Base-by-base conservation (phyloP, 2,329 filamentous ascomycete species). In the Neonectria faginata region DNA sequence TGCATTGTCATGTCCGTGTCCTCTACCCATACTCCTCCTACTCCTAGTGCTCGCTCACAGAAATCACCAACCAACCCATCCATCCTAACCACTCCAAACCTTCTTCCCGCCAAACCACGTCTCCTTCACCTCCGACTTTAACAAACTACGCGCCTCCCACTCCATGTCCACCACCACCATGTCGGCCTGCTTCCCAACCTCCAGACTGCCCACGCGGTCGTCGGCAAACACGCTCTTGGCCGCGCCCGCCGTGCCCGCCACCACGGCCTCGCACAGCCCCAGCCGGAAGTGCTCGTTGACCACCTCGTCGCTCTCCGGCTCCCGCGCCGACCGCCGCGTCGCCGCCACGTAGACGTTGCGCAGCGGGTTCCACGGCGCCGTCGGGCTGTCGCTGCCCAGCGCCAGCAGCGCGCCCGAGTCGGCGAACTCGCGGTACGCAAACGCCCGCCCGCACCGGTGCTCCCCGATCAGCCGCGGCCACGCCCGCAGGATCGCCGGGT, bases 381-480 rank as follows among this genome's bases (percentile, higher is more conserved):
- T 89, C 0, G 87, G 87, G 2, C 83, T 81, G 69, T 89, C 87
- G 20, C 82, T 84, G 0, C 87, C 87, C 8, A 89, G 78, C 0
- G 87, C 86, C 2, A 89, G 76, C 2, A 79, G 73, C 0, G 86
- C 85, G 5, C 85, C 86, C 2, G 79, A 77, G 62, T 85, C 83
- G 18, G 81, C 80, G 31, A 90, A 88, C 53, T 89, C 87, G 20
- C 82, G 82, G 76, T 90, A 89, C 2, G 88, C 86, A 70, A 90
- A 90, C 0, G 87, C 87, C 18, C 88, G 81, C 52, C 78, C 80
- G 71, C 86, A 84, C 2, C 88, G 80, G 52, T 33, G 48, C 48
- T 84, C 66, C 0, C 87, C 87, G 11, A 90, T 77, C 11, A 90
- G 79, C 2, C 79, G 75, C 0, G 87, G 86, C 88, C 88, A 90